Evolutionary conservation across 805 yeast species (phyloP).

Genomic region (Ogataea pilisensis): DNA sequence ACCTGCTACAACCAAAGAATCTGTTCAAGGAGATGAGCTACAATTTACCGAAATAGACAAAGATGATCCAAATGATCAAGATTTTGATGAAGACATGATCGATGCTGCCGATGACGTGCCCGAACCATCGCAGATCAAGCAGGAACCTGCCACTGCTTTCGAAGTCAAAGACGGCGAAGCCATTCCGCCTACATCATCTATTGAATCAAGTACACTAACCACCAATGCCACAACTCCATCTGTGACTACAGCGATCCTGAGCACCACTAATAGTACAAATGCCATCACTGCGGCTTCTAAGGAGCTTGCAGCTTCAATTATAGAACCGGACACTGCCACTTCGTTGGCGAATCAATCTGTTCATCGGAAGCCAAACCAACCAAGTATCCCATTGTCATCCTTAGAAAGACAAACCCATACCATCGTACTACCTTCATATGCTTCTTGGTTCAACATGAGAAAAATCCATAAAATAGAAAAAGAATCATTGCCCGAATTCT

Average conservation of each 20-base stretch:
- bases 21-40: background rate
- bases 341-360: conserved; percentile 1
- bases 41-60: background rate
- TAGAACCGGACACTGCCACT: no score
- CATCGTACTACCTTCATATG: conserved; percentile 80
- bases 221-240: background rate
- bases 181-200: background rate
- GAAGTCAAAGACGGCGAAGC: background rate
- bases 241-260: no score
- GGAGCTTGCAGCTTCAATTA: no score
- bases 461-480: conserved; percentile 73
- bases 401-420: conserved; percentile 64
- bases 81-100: background rate
- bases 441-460: conserved; percentile 78
- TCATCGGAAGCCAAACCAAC: conserved; percentile 2
- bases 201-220: background rate
- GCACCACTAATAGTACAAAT: background rate
- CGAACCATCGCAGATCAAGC: background rate
- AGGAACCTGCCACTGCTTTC: background rate
- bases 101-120: background rate
- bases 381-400: conserved; percentile 16
- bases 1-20: background rate
- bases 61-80: background rate
- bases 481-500: conserved; percentile 85
- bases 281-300: background rate